These are phyloP conservation scores for Phytophthora pluvialis DNA, from an alignment of 352 stramenopile genomes.

Conservation along the genomic window DNA sequence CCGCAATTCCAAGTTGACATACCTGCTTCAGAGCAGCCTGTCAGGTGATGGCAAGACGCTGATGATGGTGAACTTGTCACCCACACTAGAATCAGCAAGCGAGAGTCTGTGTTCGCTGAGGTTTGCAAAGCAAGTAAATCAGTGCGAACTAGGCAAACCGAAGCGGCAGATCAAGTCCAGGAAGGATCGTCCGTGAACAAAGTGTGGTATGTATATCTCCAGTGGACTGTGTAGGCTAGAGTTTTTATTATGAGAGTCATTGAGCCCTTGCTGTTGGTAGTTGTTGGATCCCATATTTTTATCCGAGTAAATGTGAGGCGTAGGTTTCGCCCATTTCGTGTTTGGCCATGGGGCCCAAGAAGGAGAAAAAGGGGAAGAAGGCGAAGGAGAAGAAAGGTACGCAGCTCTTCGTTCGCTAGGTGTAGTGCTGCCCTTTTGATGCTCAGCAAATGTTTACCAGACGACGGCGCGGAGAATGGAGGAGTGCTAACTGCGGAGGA, in stretches of 20 bases:
- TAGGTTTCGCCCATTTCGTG: conserved; percentile 29
- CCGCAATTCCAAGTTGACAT: conserved; percentile 99
- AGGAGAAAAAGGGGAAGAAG: conserved; percentile 81
- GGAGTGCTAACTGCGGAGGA: conserved; percentile 80
- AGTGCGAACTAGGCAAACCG: conserved; percentile 97
- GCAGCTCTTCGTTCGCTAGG: neutral
- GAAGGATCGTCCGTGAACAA: conserved; percentile 46
- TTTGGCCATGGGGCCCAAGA: conserved; percentile 67
- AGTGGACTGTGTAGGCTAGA: conserved; percentile 1
- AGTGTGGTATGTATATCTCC: conserved; percentile 5
- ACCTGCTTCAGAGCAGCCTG: conserved; percentile 97
- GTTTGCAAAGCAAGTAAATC: conserved; percentile 97
- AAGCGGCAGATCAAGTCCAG: conserved; percentile 91
- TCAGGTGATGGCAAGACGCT: conserved; percentile 98
- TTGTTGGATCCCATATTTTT: conserved; percentile 38
- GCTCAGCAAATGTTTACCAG: conserved; percentile 21
- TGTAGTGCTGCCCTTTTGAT: conserved; percentile 1
- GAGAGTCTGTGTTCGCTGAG: conserved; percentile 98
- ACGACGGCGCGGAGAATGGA: conserved; percentile 78
- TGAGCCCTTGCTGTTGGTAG: neutral
- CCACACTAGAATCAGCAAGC: conserved; percentile 93
- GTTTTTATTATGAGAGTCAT: conserved; percentile 16
- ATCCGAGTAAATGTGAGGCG: conserved; percentile 27
- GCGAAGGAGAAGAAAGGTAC: conserved; percentile 79
- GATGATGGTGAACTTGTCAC: conserved; percentile 99